Evolutionary conservation across 805 yeast genomes (phyloP).

Genomic region (Saturnispora serradocipensis): DNA sequence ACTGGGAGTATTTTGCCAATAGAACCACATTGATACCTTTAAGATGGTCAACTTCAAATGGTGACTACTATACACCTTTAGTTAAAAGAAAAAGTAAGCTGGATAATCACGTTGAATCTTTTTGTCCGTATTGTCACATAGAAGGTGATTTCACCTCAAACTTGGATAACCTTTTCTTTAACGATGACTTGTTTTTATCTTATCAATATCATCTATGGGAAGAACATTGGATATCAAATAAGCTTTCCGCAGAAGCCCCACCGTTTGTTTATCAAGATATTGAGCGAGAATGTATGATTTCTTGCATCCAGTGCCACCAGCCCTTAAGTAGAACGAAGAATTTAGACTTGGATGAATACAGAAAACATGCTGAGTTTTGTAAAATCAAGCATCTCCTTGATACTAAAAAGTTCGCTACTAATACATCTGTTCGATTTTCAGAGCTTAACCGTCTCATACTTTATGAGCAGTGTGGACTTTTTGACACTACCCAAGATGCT

Average conservation of each 20-base stretch:
- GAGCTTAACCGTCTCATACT: not conserved
- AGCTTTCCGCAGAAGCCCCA: not conserved
- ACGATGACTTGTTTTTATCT: conserved; percentile 1
- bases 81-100: not conserved
- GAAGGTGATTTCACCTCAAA: not conserved
- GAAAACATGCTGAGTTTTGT: not conserved
- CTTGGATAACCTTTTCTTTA: not conserved
- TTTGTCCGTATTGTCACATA: conserved; percentile 3
- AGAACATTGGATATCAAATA: not conserved
- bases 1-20: conserved; percentile 1
- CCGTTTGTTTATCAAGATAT: not conserved
- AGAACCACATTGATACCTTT: not conserved
- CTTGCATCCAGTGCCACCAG: not conserved
- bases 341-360: not conserved
- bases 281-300: not conserved
- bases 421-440: not conserved
- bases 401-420: not conserved
- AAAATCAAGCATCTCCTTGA: not conserved
- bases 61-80: conserved; percentile 2
- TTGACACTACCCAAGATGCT: not conserved
- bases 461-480: not conserved
- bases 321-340: not conserved
- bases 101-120: not conserved
- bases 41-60: not conserved
- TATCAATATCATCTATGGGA: conserved; percentile 4